Evolutionary conservation across 1,284 basidiomycete genomes (phyloP).

Genomic region (Takashimella koratensis): DNA sequence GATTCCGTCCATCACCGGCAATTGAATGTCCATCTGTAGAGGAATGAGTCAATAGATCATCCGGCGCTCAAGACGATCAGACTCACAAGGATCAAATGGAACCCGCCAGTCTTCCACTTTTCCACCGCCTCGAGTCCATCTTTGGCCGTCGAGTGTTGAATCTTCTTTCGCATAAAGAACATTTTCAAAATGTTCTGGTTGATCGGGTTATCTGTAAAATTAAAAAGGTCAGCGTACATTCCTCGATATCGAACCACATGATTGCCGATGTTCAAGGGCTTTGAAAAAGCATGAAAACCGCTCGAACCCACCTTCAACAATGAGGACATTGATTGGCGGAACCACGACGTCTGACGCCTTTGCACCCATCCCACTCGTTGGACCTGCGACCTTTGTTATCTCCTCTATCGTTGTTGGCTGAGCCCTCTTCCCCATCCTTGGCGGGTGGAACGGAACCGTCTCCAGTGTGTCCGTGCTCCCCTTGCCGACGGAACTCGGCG

Average conservation of each 20-base stretch:
- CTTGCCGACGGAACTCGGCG: too few species aligned
- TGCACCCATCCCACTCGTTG: slow-evolving; percentile 13
- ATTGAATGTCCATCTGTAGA: slow-evolving; percentile 95
- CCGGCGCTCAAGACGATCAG: background rate
- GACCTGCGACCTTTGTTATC: slow-evolving; percentile 4
- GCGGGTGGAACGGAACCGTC: background rate
- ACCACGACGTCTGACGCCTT: slow-evolving; percentile 57
- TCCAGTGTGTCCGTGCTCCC: background rate
- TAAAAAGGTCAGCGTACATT: slow-evolving; percentile 12
- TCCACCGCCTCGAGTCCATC: slow-evolving; percentile 94
- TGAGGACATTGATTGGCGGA: slow-evolving; percentile 91
- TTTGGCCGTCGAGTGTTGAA: slow-evolving; percentile 90
- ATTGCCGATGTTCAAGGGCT: too few species aligned
- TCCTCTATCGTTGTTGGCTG: background rate
- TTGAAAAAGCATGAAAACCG: too few species aligned
- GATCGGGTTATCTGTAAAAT: slow-evolving; percentile 97
- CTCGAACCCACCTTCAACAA: slow-evolving; percentile 85
- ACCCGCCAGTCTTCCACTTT: slow-evolving; percentile 90
- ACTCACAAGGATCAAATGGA: slow-evolving; percentile 90
- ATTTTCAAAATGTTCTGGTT: slow-evolving; percentile 95
- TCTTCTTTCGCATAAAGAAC: slow-evolving; percentile 94
- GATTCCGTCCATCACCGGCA: slow-evolving; percentile 98
- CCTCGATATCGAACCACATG: too few species aligned
- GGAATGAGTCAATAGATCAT: background rate
- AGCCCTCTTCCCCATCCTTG: background rate